phyloP scores from a whole-genome alignment of 352 stramenopile species.

The Phytopythium mirpurense region DNA sequence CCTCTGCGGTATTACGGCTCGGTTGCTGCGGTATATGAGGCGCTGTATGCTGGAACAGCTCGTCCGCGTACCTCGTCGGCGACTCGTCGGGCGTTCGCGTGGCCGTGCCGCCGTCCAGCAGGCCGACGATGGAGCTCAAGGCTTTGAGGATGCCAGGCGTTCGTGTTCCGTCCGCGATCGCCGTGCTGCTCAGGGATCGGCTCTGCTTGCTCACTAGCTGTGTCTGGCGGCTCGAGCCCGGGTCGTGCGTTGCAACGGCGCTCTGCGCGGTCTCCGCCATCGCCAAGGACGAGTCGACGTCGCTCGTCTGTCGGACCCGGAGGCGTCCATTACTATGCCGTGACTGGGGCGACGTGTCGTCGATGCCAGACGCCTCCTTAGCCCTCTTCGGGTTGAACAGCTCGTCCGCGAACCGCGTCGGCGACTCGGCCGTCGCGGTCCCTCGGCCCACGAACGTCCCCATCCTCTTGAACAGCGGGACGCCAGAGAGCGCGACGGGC shows the following conservation, averaged over 20 bases:
- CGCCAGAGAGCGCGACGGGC: not conserved
- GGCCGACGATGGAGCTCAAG: slow-evolving; percentile 20
- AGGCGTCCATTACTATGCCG: not conserved
- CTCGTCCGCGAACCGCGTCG: slow-evolving; percentile 22
- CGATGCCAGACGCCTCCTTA: not conserved
- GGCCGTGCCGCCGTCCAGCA: slow-evolving; percentile 6
- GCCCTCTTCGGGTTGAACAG: slow-evolving; percentile 12
- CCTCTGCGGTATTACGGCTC: too few species aligned
- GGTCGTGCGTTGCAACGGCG: not conserved
- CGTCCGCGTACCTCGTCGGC: slow-evolving; percentile 22
- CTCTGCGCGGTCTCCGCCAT: not conserved
- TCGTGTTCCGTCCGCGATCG: slow-evolving; percentile 5
- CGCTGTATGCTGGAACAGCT: slow-evolving; percentile 11
- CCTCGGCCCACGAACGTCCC: slow-evolving; percentile 13
- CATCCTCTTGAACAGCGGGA: slow-evolving; percentile 14
- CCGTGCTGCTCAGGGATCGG: slow-evolving; percentile 15
- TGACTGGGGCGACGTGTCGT: not conserved
- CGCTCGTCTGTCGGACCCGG: not conserved
- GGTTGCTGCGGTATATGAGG: too few species aligned
- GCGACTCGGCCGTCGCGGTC: slow-evolving; percentile 10
- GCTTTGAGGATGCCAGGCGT: slow-evolving; percentile 10
- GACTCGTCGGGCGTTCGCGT: slow-evolving; percentile 9
- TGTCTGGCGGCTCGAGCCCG: not conserved
- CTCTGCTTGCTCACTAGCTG: slow-evolving; percentile 13
- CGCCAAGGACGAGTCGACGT: not conserved